These are phyloP conservation scores for Amanita molliuscula DNA, from an alignment of 768 basidiomycete genomes.

Conservation along the genomic window DNA sequence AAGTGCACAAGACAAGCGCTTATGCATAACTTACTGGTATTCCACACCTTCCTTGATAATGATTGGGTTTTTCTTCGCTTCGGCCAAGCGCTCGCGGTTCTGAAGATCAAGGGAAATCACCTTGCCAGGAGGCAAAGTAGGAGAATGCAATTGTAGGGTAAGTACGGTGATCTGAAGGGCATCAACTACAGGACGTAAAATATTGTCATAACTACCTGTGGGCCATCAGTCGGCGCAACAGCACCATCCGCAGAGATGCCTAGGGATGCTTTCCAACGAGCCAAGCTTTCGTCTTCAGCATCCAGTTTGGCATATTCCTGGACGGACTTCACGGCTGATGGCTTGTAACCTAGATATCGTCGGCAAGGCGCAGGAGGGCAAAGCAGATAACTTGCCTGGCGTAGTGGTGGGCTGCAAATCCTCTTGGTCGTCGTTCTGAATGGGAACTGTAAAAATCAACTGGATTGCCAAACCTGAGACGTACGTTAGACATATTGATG, in stretches of 20 bases:
- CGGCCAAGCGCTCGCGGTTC: conserved; percentile 31
- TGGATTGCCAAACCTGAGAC: conserved; percentile 9
- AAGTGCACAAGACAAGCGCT: not conserved
- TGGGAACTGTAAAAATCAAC: conserved; percentile 7
- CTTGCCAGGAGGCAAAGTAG: conserved; percentile 53
- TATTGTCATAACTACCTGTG: conserved; percentile 41
- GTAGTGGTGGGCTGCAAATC: conserved; percentile 61
- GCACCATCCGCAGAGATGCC: conserved; percentile 58
- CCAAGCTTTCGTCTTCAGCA: conserved; percentile 85
- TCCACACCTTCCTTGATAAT: conserved; percentile 78
- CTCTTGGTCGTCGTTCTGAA: conserved; percentile 52
- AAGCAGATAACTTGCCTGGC: conserved; percentile 37
- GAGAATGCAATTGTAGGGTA: conserved; percentile 72
- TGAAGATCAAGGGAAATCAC: conserved; percentile 59
- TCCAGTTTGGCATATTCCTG: conserved; percentile 84
- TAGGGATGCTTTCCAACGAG: conserved; percentile 92
- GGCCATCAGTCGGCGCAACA: conserved; percentile 31
- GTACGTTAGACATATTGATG: conserved; percentile 42
- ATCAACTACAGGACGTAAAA: conserved; percentile 8
- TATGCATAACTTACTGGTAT: conserved; percentile 57
- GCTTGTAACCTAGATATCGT: conserved; percentile 58
- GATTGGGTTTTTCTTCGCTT: conserved; percentile 71
- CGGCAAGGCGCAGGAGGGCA: not conserved
- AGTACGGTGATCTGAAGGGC: conserved; percentile 55
- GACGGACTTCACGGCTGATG: conserved; percentile 51